Evolutionary conservation across 2,329 filamentous ascomycete species (phyloP), one percentile per base, ranked within the genome.

Genomic region (Ascosphaera aggregata): DNA sequence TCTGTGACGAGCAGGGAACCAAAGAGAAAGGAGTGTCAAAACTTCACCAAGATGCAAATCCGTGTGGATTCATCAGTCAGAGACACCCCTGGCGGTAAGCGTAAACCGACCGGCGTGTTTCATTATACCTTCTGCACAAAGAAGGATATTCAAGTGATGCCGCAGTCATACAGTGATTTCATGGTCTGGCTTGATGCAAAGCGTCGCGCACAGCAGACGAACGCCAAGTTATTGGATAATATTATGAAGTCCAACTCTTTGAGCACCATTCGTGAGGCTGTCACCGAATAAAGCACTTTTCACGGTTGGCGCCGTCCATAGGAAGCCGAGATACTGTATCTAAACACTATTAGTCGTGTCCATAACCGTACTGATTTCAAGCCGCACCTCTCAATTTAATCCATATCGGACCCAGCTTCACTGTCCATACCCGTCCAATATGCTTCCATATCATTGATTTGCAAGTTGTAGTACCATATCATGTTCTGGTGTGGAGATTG

Each of bases 51-150:
- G 35, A 67, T 81, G 8, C 76, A 80, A 48, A 69, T 81, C 8
- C 67, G 76, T 5, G 73, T 81, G 11, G 73, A 79, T 50, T 73
- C 71, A 24, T 78, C 77, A 50, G 76, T 81, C 11, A 62, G 75
- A 16, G 71, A 80, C 49, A 72, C 81, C 20, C 75, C 80, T 55
- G 74, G 80, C 48, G 73, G 71, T 4, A 65, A 65, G 37, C 69
- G 71, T 18, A 74, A 71, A 49, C 67, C 73, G 2, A 80, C 76
- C 0, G 77, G 77, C 3, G 73, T 77, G 47, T 81, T 82, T 59
- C 78, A 80, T 48, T 81, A 81, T 51, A 80, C 76, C 0, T 80
- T 80, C 50, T 62, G 66, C 40, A 72, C 79, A 2, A 67, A 73
- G 40, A 69, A 64, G 48, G 67, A 75, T 46, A 62, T 79, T 36